Evolutionary conservation across 2,329 filamentous ascomycete genomes (phyloP), one percentile per base, ranked within the genome.

Genomic region (Tolypocladium nubicola): DNA sequence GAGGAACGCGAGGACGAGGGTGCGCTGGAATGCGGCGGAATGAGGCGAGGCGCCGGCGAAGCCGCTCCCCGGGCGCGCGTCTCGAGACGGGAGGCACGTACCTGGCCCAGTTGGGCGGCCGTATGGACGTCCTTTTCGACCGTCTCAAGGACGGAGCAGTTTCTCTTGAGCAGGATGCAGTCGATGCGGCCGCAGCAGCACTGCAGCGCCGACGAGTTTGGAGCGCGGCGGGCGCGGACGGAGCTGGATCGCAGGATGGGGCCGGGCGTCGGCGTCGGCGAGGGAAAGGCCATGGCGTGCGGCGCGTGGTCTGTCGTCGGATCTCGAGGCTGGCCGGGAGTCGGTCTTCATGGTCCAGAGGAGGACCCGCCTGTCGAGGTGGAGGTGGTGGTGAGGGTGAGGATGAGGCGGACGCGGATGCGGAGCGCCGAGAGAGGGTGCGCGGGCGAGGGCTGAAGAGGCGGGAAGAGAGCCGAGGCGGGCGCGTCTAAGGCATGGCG

Each of bases 71-170:
- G 1, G 23, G 38, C 26, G 39, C 35, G 52, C 37, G 11, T 38
- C 16, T 19, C 9, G 47, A 19, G 11, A 14, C 10, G 47, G 47
- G 21, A 45, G 19, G 35, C 37, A 50, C 89, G 70, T 87, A 97
- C 93, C 88, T 97, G 89, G 63, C 94, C 94, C 66, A 97, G 81
- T 69, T 88, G 82, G 53, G 91, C 94, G 45, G 94, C 94, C 55
- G 84, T 90, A 65, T 86, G 85, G 56, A 97, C 88, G 75, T 97
- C 90, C 65, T 87, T 88, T 74, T 97, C 93, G 62, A 97, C 80
- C 60, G 83, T 87, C 64, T 90, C 86, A 52, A 97, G 79, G 61
- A 90, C 79, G 52, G 81, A 79, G 71, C 85, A 86, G 73, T 93
- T 97, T 74, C 92, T 87, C 71, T 83, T 84, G 61, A 97, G 80